Evolutionary conservation across 2,329 filamentous ascomycete genomes (phyloP).

Genomic region (Tetracladium maxilliforme): DNA sequence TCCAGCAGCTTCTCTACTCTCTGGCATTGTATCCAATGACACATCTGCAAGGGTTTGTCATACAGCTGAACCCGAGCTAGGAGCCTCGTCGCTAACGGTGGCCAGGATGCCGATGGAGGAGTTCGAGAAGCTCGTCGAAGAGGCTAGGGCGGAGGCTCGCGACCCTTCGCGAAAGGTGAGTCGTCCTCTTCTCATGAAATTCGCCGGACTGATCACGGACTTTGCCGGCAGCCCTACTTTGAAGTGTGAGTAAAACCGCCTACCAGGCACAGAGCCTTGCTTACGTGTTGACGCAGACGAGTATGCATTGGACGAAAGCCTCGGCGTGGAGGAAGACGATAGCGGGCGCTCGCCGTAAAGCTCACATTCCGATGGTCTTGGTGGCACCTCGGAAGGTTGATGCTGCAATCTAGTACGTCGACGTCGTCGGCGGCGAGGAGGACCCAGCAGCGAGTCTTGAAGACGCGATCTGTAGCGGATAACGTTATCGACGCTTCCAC

Average conservation of each 20-base stretch:
- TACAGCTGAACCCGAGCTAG: neutral
- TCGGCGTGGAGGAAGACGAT: too few relatives aligned
- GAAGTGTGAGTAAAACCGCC: constrained; percentile 32
- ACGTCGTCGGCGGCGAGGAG: too few relatives aligned
- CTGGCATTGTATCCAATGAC: constrained; percentile 36
- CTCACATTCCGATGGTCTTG: too few relatives aligned
- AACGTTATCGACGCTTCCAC: too few relatives aligned
- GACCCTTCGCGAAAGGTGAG: constrained; percentile 40
- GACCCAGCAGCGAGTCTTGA: too few relatives aligned
- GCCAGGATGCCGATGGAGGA: constrained; percentile 40
- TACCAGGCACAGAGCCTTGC: constrained; percentile 2
- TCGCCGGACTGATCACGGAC: constrained; percentile 4
- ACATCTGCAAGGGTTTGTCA: constrained; percentile 8
- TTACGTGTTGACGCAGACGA: constrained; percentile 1
- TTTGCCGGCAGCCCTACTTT: constrained; percentile 34
- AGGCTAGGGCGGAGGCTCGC: constrained; percentile 36
- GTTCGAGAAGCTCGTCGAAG: constrained; percentile 38
- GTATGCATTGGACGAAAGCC: constrained; percentile 49
- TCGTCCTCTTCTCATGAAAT: constrained; percentile 1
- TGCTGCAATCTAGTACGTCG: too few relatives aligned
- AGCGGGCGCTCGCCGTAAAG: too few relatives aligned
- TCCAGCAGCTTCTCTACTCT: constrained; percentile 37
- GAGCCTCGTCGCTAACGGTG: constrained; percentile 4
- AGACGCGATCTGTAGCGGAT: too few relatives aligned
- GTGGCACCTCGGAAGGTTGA: too few relatives aligned